phyloP scores from a whole-genome alignment of 2,329 filamentous ascomycete species.

The Aspergillus spinulosporus region DNA sequence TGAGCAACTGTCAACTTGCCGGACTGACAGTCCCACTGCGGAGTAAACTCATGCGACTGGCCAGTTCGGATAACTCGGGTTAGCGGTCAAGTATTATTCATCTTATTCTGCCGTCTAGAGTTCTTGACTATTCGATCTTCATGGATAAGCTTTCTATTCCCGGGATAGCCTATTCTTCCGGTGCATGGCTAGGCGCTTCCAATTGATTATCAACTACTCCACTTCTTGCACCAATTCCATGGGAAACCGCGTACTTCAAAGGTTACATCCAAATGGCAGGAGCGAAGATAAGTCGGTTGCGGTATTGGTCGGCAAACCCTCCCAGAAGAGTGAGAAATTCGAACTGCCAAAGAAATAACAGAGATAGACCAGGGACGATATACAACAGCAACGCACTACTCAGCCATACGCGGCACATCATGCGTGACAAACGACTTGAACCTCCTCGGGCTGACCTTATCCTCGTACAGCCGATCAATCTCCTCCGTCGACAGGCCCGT shows the following conservation, averaged over 20 bases:
- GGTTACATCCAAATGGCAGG: no score
- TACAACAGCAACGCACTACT: neutral
- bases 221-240: no score
- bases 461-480: conserved; percentile 10
- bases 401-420: neutral
- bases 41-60: neutral
- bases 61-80: no score
- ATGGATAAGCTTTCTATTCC: neutral
- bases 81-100: no score
- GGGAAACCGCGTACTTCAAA: no score
- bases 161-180: neutral
- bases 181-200: no score
- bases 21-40: neutral
- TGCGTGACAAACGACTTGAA: neutral
- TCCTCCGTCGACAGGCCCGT: conserved; percentile 3
- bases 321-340: neutral
- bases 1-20: neutral
- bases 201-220: no score
- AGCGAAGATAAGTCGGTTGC: no score
- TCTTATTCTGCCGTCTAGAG: no score
- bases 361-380: neutral
- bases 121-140: neutral
- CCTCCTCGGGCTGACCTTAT: conserved; percentile 6
- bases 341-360: neutral
- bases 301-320: neutral